Percentiles rank a stretch among this genome's conserved stretches.
phyloP scores from a whole-genome alignment of 805 yeast species.

The Jamesozyma piceae region DNA sequence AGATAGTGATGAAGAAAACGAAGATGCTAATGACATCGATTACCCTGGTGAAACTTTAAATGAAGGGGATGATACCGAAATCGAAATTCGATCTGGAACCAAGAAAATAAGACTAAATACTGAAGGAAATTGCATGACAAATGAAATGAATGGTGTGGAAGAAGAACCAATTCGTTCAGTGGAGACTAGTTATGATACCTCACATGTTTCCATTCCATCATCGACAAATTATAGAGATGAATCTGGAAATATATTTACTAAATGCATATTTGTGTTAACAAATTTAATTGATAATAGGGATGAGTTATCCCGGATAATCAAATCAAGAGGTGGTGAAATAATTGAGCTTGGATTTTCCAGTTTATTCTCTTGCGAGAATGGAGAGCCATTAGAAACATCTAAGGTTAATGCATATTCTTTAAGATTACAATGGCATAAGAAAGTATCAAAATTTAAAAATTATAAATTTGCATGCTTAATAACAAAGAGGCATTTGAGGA shows the following conservation, averaged over 20 bases:
- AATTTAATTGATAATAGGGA: constrained; percentile 26
- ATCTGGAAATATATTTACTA: constrained; percentile 19
- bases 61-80: too few species aligned
- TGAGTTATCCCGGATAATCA: constrained; percentile 31
- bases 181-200: too few species aligned
- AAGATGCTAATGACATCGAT: not conserved
- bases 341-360: constrained; percentile 30
- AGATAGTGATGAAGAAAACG: not conserved
- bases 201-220: not conserved
- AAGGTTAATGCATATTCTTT: constrained; percentile 3
- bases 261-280: constrained; percentile 35
- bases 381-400: not conserved
- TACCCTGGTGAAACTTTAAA: too few species aligned
- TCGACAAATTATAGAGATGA: not conserved
- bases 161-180: too few species aligned
- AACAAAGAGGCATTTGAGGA: constrained; percentile 49
- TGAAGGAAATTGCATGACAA: not conserved
- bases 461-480: constrained; percentile 57
- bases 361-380: constrained; percentile 9
- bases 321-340: constrained; percentile 37
- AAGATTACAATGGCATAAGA: constrained; percentile 8
- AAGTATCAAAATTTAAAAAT: constrained; percentile 7
- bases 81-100: not conserved
- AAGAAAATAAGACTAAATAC: not conserved
- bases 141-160: not conserved